phyloP scores from a whole-genome alignment of 257 asterid species.

The Eucommia ulmoides region DNA sequence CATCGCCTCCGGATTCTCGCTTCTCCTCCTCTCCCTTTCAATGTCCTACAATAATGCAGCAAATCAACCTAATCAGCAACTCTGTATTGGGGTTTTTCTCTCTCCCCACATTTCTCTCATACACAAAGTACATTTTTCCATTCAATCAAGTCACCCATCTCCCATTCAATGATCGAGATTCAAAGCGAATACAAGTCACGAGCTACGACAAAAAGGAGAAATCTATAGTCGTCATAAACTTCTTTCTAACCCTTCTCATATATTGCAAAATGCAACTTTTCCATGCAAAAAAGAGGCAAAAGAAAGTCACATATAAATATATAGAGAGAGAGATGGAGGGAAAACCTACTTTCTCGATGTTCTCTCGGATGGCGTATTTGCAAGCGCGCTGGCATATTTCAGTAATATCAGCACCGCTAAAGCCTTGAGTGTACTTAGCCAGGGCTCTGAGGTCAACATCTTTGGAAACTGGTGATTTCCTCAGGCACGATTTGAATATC shows the following conservation, averaged over 20 bases:
- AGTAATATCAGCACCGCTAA: constrained; percentile 54
- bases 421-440: constrained; percentile 45
- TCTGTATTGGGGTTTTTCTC: no score
- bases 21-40: background rate
- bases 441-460: constrained; percentile 39
- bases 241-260: no score
- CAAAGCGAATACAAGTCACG: no score
- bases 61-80: no score
- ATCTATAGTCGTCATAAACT: no score
- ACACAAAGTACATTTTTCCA: no score
- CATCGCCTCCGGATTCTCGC: background rate
- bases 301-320: background rate
- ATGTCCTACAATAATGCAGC: background rate
- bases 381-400: constrained; percentile 58
- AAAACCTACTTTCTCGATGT: constrained; percentile 34
- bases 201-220: no score
- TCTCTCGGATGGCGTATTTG: constrained; percentile 55
- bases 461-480: constrained; percentile 45
- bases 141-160: no score
- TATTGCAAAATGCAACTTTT: no score
- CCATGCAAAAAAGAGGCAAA: no score
- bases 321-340: background rate
- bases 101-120: no score
- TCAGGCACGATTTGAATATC: constrained; percentile 43
- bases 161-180: no score